Percentiles rank a stretch among this genome's conserved stretches.
These are phyloP conservation scores for Fusarium ramigenum DNA, from an alignment of 2,329 filamentous ascomycete genomes.

Conservation along the genomic window DNA sequence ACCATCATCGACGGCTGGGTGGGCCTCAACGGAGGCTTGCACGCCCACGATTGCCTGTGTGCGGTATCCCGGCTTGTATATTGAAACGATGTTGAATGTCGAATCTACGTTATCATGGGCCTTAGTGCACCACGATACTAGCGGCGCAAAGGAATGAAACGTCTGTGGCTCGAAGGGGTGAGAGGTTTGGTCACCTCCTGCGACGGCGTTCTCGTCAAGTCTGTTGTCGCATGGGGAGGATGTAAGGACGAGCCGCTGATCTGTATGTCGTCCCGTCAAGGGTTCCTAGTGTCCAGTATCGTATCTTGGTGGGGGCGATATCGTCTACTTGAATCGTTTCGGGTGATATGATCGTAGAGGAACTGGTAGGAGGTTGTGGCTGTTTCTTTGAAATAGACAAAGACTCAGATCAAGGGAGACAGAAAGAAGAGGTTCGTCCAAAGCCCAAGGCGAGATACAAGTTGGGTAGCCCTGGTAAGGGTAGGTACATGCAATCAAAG, in stretches of 20 bases:
- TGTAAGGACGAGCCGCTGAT: conserved; percentile 41
- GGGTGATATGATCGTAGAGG: conserved; percentile 10
- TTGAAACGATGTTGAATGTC: conserved; percentile 37
- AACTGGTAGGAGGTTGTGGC: conserved; percentile 7
- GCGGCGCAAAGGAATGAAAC: conserved; percentile 36
- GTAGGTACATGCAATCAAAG: conserved; percentile 42
- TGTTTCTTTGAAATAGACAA: conserved; percentile 29
- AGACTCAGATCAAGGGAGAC: conserved; percentile 34
- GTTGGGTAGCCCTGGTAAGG: conserved; percentile 36
- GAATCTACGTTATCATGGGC: conserved; percentile 45
- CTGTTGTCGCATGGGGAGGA: conserved; percentile 49
- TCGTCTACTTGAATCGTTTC: conserved; percentile 14
- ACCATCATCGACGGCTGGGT: conserved; percentile 60
- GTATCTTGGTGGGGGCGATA: conserved; percentile 9
- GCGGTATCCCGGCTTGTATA: conserved; percentile 37
- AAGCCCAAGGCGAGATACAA: conserved; percentile 40
- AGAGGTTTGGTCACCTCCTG: conserved; percentile 47
- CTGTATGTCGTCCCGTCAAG: conserved; percentile 38
- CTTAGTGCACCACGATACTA: conserved; percentile 37
- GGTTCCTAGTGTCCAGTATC: conserved; percentile 32
- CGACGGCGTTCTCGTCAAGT: conserved; percentile 43
- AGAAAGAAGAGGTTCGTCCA: conserved; percentile 35
- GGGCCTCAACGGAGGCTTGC: conserved; percentile 51
- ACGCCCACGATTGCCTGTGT: conserved; percentile 45
- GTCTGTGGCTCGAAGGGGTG: conserved; percentile 35